Evolutionary conservation across 2,329 filamentous ascomycete genomes (phyloP).

Genomic region (Epichloe glyceriae): DNA sequence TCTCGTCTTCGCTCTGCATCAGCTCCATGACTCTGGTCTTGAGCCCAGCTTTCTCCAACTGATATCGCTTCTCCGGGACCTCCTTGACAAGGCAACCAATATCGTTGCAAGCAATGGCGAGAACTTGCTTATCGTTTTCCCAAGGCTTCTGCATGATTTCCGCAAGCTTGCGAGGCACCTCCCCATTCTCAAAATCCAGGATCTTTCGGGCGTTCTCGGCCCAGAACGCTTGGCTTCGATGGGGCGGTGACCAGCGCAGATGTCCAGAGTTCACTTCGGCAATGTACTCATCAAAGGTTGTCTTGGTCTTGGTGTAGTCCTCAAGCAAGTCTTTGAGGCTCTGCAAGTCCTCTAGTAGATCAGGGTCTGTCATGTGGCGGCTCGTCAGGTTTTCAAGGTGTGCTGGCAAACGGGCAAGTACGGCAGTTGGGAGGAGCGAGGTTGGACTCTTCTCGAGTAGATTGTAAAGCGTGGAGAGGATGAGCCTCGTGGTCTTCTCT

Average conservation of each 20-base stretch:
- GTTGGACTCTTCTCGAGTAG: conserved; percentile 59
- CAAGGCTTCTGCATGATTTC: conserved; percentile 65
- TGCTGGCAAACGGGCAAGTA: conserved; percentile 67
- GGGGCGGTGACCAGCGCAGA: conserved; percentile 83
- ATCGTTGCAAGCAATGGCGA: conserved; percentile 89
- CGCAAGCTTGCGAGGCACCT: conserved; percentile 66
- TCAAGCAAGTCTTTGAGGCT: conserved; percentile 50
- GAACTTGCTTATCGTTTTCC: conserved; percentile 72
- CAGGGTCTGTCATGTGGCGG: conserved; percentile 51
- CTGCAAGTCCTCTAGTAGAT: conserved; percentile 49
- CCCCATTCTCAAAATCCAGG: conserved; percentile 68
- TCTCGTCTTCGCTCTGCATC: conserved; percentile 82
- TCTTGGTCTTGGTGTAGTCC: conserved; percentile 57
- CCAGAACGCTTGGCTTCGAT: conserved; percentile 81
- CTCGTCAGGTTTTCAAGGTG: conserved; percentile 50
- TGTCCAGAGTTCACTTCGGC: conserved; percentile 78
- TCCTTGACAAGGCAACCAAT: conserved; percentile 80
- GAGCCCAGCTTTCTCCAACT: conserved; percentile 71
- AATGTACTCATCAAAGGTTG: conserved; percentile 78
- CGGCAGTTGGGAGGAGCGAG: conserved; percentile 69
- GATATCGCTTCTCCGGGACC: conserved; percentile 68
- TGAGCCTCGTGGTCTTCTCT: conserved; percentile 89
- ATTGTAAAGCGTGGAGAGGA: conserved; percentile 81
- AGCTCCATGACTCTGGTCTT: conserved; percentile 86
- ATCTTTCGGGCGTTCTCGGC: conserved; percentile 81